Evolutionary conservation across 495 filamentous ascomycete species (phyloP), one percentile per base, ranked within the genome.

Genomic region (Letharia lupina): DNA sequence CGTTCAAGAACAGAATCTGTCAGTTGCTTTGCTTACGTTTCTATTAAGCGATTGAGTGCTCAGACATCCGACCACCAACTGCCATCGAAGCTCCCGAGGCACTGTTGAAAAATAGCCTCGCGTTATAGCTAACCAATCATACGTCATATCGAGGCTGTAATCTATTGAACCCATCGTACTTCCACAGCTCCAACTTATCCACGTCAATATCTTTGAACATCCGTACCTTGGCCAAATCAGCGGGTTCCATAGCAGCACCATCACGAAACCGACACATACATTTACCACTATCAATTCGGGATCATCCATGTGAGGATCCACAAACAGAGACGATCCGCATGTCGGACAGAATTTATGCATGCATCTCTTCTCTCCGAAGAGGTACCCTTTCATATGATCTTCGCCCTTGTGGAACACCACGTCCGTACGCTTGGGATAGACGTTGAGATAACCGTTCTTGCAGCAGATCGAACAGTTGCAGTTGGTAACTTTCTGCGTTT

Each of bases 401-500:
- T 71, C 54, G 13, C 70, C 73, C 41, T 74, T 64, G 8, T 60
- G 61, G 48, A 78, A 68, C 39, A 79, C 71, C 15, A 72, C 42
- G 15, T 58, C 65, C 6, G 33, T 20, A 7, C 39, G 40, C 16
- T 65, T 58, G 2, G 77, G 76, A 54, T 76, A 77, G 50, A 77
- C 73, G 23, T 77, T 72, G 37, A 76, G 63, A 52, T 78, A 80
- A 42, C 77, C 76, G 67, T 78, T 77, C 18, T 75, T 77, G 45
- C 62, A 66, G 70, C 78, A 79, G 42, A 78, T 75, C n/a, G 76
- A 77, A 68, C 77, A 79, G 69, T 76, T 79, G 72, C 78, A 80
- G 16, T 58, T 45, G 20, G 47, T 67, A 7, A 75, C 67, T n/a
- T 73, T 64, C 23, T 71, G 67, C 63, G 72, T 63, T 0, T 70